Conservation (phyloP, 1,139 yeast species). For the Saccharomycopsis phalli region DNA sequence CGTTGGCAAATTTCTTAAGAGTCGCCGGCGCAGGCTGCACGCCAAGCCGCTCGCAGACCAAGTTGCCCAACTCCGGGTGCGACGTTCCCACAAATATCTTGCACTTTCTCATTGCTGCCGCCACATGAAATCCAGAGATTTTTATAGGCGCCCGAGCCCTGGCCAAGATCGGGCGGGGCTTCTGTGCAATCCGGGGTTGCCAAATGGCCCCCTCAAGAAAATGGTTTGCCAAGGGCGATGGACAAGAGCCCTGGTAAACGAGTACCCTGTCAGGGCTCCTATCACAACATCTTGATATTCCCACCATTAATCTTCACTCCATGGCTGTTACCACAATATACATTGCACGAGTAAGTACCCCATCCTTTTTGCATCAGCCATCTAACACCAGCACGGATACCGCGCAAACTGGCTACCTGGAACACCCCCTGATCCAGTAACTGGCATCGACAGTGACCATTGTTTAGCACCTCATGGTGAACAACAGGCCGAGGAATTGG, state of each 20-base stretch:
- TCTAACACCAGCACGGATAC: slow-evolving; percentile 50
- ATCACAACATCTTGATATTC: too few species aligned
- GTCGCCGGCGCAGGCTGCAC: slow-evolving; percentile 57
- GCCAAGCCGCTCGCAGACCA: slow-evolving; percentile 62
- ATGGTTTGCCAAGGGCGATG: too few species aligned
- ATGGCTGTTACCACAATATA: slow-evolving; percentile 30
- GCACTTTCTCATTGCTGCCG: slow-evolving; percentile 23
- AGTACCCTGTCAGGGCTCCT: too few species aligned
- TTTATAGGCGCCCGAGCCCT: too few species aligned
- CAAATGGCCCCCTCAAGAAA: too few species aligned
- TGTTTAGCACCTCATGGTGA: slow-evolving; percentile 73
- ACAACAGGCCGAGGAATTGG: slow-evolving; percentile 70
- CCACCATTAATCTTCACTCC: too few species aligned
- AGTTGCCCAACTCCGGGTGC: slow-evolving; percentile 76
- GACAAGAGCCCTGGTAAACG: too few species aligned
- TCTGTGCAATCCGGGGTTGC: too few species aligned
- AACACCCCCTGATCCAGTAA: slow-evolving; percentile 67
- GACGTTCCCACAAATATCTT: slow-evolving; percentile 85
- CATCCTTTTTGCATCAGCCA: background rate
- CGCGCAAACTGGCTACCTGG: slow-evolving; percentile 76
- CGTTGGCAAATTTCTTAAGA: slow-evolving; percentile 63
- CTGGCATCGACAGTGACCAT: slow-evolving; percentile 78
- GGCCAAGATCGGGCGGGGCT: too few species aligned
- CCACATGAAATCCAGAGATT: too few species aligned
- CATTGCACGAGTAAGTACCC: slow-evolving; percentile 26